Evolutionary conservation across 2,329 filamentous ascomycete genomes (phyloP), one percentile per base, ranked within the genome.

Genomic region (Thermochaetoides dissita): DNA sequence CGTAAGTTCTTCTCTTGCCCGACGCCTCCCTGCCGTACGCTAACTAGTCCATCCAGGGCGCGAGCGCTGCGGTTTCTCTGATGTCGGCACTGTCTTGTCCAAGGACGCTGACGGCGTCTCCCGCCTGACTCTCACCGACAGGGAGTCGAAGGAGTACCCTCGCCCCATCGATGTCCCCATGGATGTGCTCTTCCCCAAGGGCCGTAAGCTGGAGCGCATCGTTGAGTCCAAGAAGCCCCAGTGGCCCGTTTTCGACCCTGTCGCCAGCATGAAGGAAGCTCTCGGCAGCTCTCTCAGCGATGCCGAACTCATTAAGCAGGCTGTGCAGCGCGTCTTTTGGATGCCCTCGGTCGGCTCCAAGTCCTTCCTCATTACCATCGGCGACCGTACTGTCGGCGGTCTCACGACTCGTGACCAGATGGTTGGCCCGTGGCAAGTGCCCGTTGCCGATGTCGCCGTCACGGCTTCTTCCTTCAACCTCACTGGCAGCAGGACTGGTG

Each of bases 351-450:
- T 96, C 17, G 89, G 87, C n/a, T 95, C 88, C 17, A 96, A 96
- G 64, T 87, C 82, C 17, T 98, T 96, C 68, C 71, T 98, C 33
- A 95, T 98, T 56, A 96, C 91, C 2, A 98, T 96, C 51, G 88
- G 84, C 39, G 91, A 96, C 61, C 77, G 91, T 48, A 86, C 83
- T 29, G 88, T 96, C 30, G 89, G 89, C 50, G 91, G 89, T 39
- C 71, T 96, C 44, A 87, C 85, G 7, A 78, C 82, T 8, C 76
- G 88, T 49, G 91, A 96, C 57, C 91, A 96, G 61, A 88, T 96
- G 76, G 89, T 95, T 41, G 91, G 91, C 1, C 86, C 84, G 39
- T 96, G 89, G 89, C 91, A 96, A 60, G 84, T 81, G 9, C 91
- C 91, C 3, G 87, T 96, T 10, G 81, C 91, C 4, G 88, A 98